These are phyloP conservation scores for Sugiyamaella mastotermitis DNA, from an alignment of 805 yeast genomes.

Conservation along the genomic window DNA sequence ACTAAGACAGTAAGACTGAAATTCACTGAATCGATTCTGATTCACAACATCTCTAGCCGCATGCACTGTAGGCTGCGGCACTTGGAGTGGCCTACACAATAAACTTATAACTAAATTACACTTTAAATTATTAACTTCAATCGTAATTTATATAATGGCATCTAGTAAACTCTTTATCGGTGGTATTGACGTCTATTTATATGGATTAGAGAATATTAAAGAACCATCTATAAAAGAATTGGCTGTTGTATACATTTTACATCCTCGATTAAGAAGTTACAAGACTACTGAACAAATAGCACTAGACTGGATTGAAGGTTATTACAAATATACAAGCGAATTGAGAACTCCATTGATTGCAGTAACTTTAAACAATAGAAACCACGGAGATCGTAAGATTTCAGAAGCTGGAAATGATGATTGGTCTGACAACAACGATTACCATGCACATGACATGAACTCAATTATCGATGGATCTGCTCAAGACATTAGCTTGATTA, in stretches of 20 bases:
- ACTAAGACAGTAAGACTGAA: too few species aligned
- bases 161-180: slow-evolving; percentile 34
- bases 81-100: too few species aligned
- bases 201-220: slow-evolving; percentile 34
- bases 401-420: slow-evolving; percentile 32
- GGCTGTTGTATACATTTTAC: slow-evolving; percentile 31
- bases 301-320: slow-evolving; percentile 26
- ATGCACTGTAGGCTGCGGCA: too few species aligned
- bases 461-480: slow-evolving; percentile 44
- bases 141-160: too few species aligned
- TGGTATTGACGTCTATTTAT: slow-evolving; percentile 41
- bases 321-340: slow-evolving; percentile 12
- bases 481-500: slow-evolving; percentile 38
- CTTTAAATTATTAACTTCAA: too few species aligned
- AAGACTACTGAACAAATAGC: slow-evolving; percentile 38
- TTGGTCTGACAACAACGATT: slow-evolving; percentile 33
- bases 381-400: slow-evolving; percentile 47
- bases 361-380: slow-evolving; percentile 47
- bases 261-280: slow-evolving; percentile 40
- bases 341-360: slow-evolving; percentile 34
- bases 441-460: slow-evolving; percentile 48
- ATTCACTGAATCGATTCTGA: too few species aligned
- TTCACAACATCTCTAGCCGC: too few species aligned
- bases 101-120: too few species aligned
- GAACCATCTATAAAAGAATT: slow-evolving; percentile 11